Evolutionary conservation across 345 rosid genomes (phyloP).

Genomic region (Anastatica hierochuntica): DNA sequence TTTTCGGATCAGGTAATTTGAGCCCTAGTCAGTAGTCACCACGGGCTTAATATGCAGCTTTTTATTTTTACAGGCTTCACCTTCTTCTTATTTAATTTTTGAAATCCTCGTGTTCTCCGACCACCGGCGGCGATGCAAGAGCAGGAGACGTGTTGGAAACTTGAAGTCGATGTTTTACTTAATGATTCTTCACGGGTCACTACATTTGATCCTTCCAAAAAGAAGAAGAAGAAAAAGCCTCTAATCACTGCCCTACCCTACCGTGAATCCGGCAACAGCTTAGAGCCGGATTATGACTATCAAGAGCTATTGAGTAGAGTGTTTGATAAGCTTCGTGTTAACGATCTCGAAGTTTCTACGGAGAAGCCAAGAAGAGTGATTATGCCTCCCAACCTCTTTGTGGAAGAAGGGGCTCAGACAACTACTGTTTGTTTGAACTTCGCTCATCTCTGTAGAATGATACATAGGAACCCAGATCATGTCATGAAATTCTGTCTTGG

Average conservation of each 20-base stretch:
- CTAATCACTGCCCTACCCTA: too few species aligned
- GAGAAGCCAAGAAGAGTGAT: conserved; percentile 77
- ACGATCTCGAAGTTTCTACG: conserved; percentile 68
- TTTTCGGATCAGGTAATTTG: too few species aligned
- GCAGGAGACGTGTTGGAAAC: conserved; percentile 13
- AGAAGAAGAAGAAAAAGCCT: conserved; percentile 85
- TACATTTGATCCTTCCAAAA: conserved; percentile 64
- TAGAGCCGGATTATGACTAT: conserved; percentile 73
- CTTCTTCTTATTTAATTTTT: too few species aligned
- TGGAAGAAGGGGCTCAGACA: conserved; percentile 72
- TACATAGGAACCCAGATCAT: conserved; percentile 42
- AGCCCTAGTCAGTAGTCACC: too few species aligned
- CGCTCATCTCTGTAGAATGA: conserved; percentile 78
- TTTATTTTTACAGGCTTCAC: too few species aligned
- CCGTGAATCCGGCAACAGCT: too few species aligned
- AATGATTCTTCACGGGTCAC: background rate
- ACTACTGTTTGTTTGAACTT: conserved; percentile 79
- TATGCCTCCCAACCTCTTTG: conserved; percentile 74
- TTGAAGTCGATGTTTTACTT: conserved; percentile 1
- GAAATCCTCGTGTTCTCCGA: too few species aligned
- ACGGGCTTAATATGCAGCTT: too few species aligned
- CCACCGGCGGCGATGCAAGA: too few species aligned
- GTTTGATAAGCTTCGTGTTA: conserved; percentile 58
- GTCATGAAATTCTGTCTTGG: conserved; percentile 36
- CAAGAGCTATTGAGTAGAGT: conserved; percentile 81